Evolutionary conservation across 139 green algal species (phyloP), one percentile per base, ranked within the genome.

Genomic region (Diplosphaera chodatii): DNA sequence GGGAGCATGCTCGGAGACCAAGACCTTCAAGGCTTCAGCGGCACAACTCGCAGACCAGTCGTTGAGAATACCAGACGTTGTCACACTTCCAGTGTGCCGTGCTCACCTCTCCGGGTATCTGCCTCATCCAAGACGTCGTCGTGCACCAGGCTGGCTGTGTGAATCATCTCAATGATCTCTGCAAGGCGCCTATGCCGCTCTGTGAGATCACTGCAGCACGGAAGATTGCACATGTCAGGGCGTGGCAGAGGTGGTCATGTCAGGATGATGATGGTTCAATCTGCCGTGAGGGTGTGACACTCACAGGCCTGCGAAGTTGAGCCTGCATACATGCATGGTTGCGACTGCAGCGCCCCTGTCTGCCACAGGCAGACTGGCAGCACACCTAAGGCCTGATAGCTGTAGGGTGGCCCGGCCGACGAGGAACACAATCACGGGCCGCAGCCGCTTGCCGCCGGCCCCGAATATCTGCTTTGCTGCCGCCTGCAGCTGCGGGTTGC

Each of bases 131-230:
- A 79, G 63, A 99, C 95, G 70, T 99, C 95, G 74, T 99, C 95
- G 78, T 99, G 95, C 31, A 99, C 94, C 37, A 99, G 77, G 74
- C 81, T 93, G 40, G 95, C 95, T 4, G 94, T 98, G 87, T 99
- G 95, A 75, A 99, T 97, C 95, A 99, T 99, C 76, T 99, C 95
- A 0, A 86, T 97, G 48, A 99, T 98, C 71, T 98, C 91, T 23
- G 95, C 95, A 28, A 99, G 83, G 28, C 92, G 69, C 48, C 89
- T 83, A 55, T 99, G 95, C 71, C 87, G 78, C 13, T 91, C 85
- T 2, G 78, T 95, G 25, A 99, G 86, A 66, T 97, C 91, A 16
- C 92, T 97, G 87, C 69, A 79, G 21, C 0, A 27, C n/a, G n/a
- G n/a, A n/a, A n/a, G n/a, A n/a, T n/a, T n/a, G n/a, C n/a, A n/a